Conservation (phyloP, 116 monocot species). For the Cymodocea nodosa region DNA sequence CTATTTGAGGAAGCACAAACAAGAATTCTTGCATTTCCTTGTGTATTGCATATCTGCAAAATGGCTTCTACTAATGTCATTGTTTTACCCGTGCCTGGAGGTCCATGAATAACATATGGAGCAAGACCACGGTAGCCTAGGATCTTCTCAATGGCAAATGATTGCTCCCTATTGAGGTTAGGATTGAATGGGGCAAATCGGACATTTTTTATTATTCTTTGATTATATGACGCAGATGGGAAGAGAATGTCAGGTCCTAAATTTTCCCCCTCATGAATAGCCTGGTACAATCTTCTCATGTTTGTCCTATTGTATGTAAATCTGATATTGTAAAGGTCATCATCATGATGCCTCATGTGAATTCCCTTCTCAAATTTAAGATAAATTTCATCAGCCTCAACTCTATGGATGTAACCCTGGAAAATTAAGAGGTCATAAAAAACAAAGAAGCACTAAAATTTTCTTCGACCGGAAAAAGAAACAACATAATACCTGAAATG, state of each 20-base stretch:
- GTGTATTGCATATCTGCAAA: slow-evolving; percentile 42
- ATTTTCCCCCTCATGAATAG: slow-evolving; percentile 41
- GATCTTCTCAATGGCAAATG: slow-evolving; percentile 51
- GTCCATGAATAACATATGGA: slow-evolving; percentile 89
- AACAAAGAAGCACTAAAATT: not conserved
- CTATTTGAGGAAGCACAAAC: slow-evolving; percentile 90
- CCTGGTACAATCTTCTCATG: slow-evolving; percentile 73
- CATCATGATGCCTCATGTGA: slow-evolving; percentile 36
- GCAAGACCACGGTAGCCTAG: slow-evolving; percentile 66
- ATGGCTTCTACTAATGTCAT: slow-evolving; percentile 75
- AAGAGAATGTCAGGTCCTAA: slow-evolving; percentile 52
- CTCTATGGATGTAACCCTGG: slow-evolving; percentile 79
- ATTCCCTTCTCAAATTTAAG: slow-evolving; percentile 47
- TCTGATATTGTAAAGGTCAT: slow-evolving; percentile 51
- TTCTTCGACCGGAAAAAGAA: not conserved
- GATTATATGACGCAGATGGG: slow-evolving; percentile 22
- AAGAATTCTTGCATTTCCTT: slow-evolving; percentile 43
- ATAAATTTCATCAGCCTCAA: slow-evolving; percentile 86
- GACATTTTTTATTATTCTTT: slow-evolving; percentile 24
- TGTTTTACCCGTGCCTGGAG: slow-evolving; percentile 96
- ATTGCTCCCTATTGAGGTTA: slow-evolving; percentile 59
- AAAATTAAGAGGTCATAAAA: slow-evolving; percentile 1
- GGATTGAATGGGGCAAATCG: slow-evolving; percentile 33
- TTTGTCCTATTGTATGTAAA: slow-evolving; percentile 75
- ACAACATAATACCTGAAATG: slow-evolving; percentile 43